phyloP scores from a whole-genome alignment of 148 eudicot genomes.

The Silene conica region DNA sequence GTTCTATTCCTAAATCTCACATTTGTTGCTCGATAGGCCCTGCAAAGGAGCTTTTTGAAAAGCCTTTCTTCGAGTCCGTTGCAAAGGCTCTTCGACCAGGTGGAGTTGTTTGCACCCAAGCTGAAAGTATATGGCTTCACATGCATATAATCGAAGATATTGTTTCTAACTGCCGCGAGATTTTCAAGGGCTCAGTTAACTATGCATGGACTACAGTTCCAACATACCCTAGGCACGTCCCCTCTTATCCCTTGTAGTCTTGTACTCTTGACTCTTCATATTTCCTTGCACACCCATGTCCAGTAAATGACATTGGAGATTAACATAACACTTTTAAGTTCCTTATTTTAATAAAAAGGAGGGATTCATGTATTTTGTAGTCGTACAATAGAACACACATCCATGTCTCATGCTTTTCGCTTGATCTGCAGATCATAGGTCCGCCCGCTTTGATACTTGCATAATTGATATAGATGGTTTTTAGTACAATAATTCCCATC shows the following conservation, averaged over 20 bases:
- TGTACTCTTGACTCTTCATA: background rate
- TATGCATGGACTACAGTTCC: conserved; percentile 99
- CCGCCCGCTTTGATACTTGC: background rate
- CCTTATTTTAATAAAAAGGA: no score
- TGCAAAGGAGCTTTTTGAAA: conserved; percentile 89
- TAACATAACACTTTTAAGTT: no score
- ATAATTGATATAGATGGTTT: background rate
- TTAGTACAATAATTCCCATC: no score
- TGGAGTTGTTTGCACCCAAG: conserved; percentile 95
- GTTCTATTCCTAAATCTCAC: background rate
- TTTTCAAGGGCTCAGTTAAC: conserved; percentile 89
- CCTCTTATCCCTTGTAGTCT: background rate
- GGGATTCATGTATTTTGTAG: no score
- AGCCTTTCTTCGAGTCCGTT: conserved; percentile 81
- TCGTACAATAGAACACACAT: no score
- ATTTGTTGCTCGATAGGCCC: conserved; percentile 56
- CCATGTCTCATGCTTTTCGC: no score
- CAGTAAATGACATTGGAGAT: no score
- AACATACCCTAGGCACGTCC: conserved; percentile 79
- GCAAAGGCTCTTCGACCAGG: conserved; percentile 98
- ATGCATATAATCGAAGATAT: conserved; percentile 97
- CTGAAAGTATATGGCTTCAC: conserved; percentile 99
- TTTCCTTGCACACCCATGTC: no score
- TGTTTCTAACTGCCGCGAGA: conserved; percentile 73
- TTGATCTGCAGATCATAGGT: no score